A percentile compares a stretch with the other conserved stretches of the same genome.
Conservation (phyloP, 1,284 basidiomycete species). For the Ustilago tritici region DNA sequence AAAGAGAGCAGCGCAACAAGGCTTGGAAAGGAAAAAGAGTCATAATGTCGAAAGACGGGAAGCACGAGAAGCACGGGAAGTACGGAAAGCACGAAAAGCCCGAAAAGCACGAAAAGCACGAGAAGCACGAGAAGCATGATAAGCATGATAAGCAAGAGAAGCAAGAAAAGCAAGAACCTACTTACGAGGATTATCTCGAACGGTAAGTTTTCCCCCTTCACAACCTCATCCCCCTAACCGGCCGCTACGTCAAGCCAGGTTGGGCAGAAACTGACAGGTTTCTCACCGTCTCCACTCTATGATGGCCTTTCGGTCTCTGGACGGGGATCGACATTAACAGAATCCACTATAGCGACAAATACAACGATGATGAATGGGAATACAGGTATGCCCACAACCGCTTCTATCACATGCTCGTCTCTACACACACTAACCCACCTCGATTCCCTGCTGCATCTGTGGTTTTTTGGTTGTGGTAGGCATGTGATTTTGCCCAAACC, state of each 20-base stretch:
- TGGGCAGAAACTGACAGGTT: neutral
- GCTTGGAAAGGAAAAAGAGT: neutral
- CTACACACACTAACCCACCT: neutral
- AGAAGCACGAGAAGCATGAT: no score
- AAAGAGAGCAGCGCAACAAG: neutral
- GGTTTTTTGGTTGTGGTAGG: slow-evolving; percentile 12
- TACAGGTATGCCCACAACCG: slow-evolving; percentile 73
- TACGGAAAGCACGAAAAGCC: no score
- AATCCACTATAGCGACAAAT: slow-evolving; percentile 70
- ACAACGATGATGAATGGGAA: slow-evolving; percentile 73
- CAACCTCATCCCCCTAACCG: neutral
- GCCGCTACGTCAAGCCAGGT: neutral
- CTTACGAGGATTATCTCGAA: slow-evolving; percentile 67
- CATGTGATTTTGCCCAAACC: slow-evolving; percentile 69
- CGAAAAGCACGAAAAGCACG: no score
- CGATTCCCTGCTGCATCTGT: slow-evolving; percentile 62
- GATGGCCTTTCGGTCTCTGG: neutral
- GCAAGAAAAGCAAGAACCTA: slow-evolving; percentile 42
- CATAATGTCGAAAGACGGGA: slow-evolving; percentile 23
- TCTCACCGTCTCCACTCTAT: neutral
- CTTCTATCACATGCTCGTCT: neutral
- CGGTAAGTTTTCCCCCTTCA: slow-evolving; percentile 46
- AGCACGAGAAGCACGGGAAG: no score
- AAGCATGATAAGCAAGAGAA: no score
- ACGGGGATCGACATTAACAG: slow-evolving; percentile 16